phyloP scores from a whole-genome alignment of 2,329 filamentous ascomycete genomes.

The Colletotrichum cordylinicola region DNA sequence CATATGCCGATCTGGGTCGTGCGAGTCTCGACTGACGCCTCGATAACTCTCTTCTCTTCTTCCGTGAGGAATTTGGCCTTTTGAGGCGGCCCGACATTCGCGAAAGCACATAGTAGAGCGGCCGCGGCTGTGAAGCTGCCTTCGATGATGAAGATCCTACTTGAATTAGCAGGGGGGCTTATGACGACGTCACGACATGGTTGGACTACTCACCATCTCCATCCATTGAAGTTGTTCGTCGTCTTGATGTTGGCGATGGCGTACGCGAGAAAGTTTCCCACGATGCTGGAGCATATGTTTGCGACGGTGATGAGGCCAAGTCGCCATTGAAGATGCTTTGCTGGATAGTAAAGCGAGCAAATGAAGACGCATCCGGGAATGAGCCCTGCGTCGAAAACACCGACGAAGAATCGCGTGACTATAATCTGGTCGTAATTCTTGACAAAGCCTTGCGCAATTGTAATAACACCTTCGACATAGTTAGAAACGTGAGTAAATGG shows the following conservation, averaged over 20 bases:
- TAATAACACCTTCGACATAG: slow-evolving; percentile 25
- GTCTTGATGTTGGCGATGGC: slow-evolving; percentile 28
- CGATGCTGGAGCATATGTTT: slow-evolving; percentile 28
- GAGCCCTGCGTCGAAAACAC: slow-evolving; percentile 28
- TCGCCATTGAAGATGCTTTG: slow-evolving; percentile 27
- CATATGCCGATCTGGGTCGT: background rate
- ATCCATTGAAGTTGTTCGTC: slow-evolving; percentile 25
- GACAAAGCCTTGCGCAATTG: slow-evolving; percentile 29
- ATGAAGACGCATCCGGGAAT: slow-evolving; percentile 30
- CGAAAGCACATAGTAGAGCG: slow-evolving; percentile 25
- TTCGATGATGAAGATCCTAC: slow-evolving; percentile 43
- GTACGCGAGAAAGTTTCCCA: slow-evolving; percentile 28
- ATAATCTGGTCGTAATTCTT: slow-evolving; percentile 25
- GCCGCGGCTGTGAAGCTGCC: slow-evolving; percentile 28
- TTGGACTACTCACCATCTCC: slow-evolving; percentile 23
- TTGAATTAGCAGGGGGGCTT: background rate
- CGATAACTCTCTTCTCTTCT: slow-evolving; percentile 10
- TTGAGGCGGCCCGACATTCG: slow-evolving; percentile 17
- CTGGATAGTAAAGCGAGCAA: slow-evolving; percentile 28
- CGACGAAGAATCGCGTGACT: slow-evolving; percentile 26
- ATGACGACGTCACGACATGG: accelerated
- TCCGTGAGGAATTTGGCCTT: slow-evolving; percentile 21
- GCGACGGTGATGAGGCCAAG: slow-evolving; percentile 28
- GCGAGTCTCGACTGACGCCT: background rate
- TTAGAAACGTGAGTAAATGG: background rate